Evolutionary conservation across 805 yeast species (phyloP).

Genomic region (Suhomyces sp.): DNA sequence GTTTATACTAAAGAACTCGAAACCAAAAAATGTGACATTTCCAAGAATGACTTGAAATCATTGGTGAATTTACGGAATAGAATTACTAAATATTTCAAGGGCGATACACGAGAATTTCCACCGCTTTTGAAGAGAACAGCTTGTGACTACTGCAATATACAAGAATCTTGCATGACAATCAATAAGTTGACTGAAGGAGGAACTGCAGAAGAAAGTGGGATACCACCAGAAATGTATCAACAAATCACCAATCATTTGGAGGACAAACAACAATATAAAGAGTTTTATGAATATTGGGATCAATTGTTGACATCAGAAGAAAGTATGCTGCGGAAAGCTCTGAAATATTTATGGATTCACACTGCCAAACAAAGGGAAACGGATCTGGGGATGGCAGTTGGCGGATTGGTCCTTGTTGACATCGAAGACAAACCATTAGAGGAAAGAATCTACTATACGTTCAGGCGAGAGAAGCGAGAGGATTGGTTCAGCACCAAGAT

Average conservation of each 20-base stretch:
- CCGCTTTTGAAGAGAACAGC: constrained; percentile 48
- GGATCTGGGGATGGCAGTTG: constrained; percentile 57
- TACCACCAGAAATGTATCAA: constrained; percentile 47
- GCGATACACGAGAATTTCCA: constrained; percentile 53
- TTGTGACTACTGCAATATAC: constrained; percentile 62
- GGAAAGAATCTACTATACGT: constrained; percentile 45
- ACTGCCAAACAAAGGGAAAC: constrained; percentile 59
- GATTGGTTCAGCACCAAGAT: constrained; percentile 44
- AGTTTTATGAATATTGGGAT: constrained; percentile 75
- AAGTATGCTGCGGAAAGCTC: constrained; percentile 48
- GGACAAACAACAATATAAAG: constrained; percentile 38
- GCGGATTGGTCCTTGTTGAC: constrained; percentile 45
- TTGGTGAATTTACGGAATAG: constrained; percentile 72
- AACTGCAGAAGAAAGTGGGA: constrained; percentile 51
- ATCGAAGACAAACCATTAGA: constrained; percentile 23
- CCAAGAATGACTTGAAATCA: constrained; percentile 58
- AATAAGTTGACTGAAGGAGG: constrained; percentile 64
- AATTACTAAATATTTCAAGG: constrained; percentile 57
- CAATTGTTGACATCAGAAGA: constrained; percentile 72
- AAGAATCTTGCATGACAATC: constrained; percentile 62
- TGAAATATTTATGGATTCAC: constrained; percentile 69
- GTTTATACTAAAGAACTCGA: constrained; percentile 68
- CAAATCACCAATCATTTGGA: constrained; percentile 51
- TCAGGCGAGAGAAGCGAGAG: constrained; percentile 33
- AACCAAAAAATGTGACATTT: constrained; percentile 54